Evolutionary conservation across 805 yeast species (phyloP).

Genomic region (Candida nitratophila): DNA sequence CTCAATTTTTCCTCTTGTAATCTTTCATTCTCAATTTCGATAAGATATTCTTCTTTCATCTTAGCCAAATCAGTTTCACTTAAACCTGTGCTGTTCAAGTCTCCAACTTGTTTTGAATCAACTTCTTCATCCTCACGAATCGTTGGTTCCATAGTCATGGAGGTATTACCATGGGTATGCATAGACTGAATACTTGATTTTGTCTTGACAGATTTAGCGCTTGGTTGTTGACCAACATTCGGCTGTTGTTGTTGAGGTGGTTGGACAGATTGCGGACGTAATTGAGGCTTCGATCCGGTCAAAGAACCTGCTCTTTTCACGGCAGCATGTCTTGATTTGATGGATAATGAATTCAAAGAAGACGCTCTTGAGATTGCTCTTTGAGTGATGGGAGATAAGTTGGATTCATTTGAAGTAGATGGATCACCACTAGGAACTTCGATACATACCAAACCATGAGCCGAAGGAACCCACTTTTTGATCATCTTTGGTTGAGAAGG

Average conservation of each 20-base stretch:
- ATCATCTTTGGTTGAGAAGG: constrained; percentile 35
- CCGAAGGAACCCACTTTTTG: constrained; percentile 67
- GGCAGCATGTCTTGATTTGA: constrained; percentile 10
- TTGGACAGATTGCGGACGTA: not conserved
- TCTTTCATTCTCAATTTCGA: constrained; percentile 21
- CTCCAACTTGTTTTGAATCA: not conserved
- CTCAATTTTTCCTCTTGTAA: constrained; percentile 27
- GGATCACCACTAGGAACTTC: constrained; percentile 48
- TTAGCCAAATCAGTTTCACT: constrained; percentile 14
- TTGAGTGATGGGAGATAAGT: constrained; percentile 3
- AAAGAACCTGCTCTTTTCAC: constrained; percentile 12
- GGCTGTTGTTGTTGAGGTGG: constrained; percentile 2
- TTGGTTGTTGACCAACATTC: too few species aligned
- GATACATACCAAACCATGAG: constrained; percentile 59
- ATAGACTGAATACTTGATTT: constrained; percentile 16
- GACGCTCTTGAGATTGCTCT: constrained; percentile 14
- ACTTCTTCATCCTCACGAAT: constrained; percentile 14
- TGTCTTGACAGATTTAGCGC: constrained; percentile 5
- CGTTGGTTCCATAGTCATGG: constrained; percentile 13
- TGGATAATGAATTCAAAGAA: constrained; percentile 17
- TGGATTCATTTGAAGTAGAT: not conserved
- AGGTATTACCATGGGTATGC: constrained; percentile 13
- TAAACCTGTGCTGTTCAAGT: too few species aligned
- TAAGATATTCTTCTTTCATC: constrained; percentile 18
- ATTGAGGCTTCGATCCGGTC: constrained; percentile 10